These are phyloP conservation scores for Mycothermus thermophilus DNA, from an alignment of 495 filamentous ascomycete genomes.

Conservation along the genomic window DNA sequence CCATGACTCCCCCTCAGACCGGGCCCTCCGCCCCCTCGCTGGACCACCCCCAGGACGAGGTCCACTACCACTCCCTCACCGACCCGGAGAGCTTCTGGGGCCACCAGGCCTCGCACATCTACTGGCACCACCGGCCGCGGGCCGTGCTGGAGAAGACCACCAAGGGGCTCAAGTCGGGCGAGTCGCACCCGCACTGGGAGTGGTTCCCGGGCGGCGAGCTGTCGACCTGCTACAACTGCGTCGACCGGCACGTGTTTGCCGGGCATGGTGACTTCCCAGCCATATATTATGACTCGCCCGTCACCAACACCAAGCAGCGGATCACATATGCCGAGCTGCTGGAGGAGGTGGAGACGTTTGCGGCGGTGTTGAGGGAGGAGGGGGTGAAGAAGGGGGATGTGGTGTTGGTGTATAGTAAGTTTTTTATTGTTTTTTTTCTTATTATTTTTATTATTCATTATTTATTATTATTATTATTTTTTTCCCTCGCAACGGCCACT, in stretches of 20 bases:
- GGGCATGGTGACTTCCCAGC: constrained; percentile 60
- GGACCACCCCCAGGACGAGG: constrained; percentile 36
- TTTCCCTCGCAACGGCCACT: too few species aligned
- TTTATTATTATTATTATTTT: too few species aligned
- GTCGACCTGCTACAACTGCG: constrained; percentile 79
- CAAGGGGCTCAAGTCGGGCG: constrained; percentile 27
- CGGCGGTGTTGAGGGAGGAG: constrained; percentile 69
- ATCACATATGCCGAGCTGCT: constrained; percentile 64
- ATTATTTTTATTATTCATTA: too few species aligned
- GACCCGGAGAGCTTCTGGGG: constrained; percentile 66
- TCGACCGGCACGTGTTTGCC: constrained; percentile 71
- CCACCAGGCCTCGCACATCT: constrained; percentile 54
- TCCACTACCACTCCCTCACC: constrained; percentile 38
- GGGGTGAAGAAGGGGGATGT: constrained; percentile 78
- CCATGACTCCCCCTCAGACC: too few species aligned
- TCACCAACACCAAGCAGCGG: constrained; percentile 57
- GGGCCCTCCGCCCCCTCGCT: too few species aligned
- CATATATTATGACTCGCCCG: constrained; percentile 79
- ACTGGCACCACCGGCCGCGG: constrained; percentile 65
- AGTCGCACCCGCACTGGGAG: constrained; percentile 47
- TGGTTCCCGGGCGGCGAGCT: constrained; percentile 85
- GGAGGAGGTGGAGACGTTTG: constrained; percentile 70
- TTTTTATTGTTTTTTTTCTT: too few species aligned
- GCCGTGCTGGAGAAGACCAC: constrained; percentile 27
- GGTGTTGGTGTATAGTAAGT: constrained; percentile 81